These are phyloP conservation scores for Metschnikowia similis DNA, from an alignment of 805 yeast species.

Conservation along the genomic window DNA sequence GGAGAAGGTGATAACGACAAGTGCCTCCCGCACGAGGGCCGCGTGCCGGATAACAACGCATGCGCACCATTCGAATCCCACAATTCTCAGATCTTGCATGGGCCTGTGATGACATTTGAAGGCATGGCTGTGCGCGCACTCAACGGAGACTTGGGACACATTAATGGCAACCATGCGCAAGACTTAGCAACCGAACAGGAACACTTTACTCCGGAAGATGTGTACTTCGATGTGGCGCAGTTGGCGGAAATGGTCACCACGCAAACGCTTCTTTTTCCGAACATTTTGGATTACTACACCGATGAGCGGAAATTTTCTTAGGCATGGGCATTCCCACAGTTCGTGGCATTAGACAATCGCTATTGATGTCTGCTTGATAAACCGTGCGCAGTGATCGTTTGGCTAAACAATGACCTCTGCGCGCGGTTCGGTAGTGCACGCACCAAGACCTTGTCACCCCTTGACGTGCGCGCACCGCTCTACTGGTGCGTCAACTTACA, in stretches of 20 bases:
- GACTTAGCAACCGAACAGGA: neutral
- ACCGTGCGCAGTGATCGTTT: neutral
- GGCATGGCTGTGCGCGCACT: constrained; percentile 4
- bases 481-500: neutral
- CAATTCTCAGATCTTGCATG: neutral
- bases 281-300: constrained; percentile 12
- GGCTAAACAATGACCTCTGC: neutral
- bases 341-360: neutral
- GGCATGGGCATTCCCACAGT: neutral
- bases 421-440: neutral
- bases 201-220: constrained; percentile 6
- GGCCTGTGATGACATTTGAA: constrained; percentile 4
- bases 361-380: neutral
- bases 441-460: constrained; percentile 5
- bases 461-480: constrained; percentile 10
- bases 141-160: constrained; percentile 1
- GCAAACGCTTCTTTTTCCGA: constrained; percentile 14
- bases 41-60: neutral
- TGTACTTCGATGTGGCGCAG: constrained; percentile 15
- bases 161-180: neutral
- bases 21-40: neutral
- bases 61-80: neutral
- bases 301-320: constrained; percentile 3
- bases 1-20: constrained; percentile 8
- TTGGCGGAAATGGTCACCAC: constrained; percentile 16